Base-by-base conservation (phyloP, 73 alveolate species). In the Symbiodinium natans region DNA sequence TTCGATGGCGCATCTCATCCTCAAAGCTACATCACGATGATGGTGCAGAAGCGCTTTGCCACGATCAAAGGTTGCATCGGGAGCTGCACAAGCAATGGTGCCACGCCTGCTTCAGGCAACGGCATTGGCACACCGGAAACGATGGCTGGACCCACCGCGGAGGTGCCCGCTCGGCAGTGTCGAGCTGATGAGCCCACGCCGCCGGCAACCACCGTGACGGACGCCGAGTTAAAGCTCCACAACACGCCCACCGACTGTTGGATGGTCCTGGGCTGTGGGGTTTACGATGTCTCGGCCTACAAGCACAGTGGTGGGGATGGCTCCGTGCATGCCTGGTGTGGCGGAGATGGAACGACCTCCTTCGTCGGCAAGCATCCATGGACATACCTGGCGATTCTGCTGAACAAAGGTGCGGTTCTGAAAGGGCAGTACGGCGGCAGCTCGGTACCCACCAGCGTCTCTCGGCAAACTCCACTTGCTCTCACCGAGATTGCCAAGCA, bases 241-340 rank as follows among this genome's bases (percentile, higher is more conserved):
- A 89, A 25, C 77, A 89, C 54, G 13, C 54, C 96, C 23, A 41
- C 96, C 1, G 96, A 89, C 54, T 89, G 96, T 68, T 89, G 96
- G 96, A 63, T 68, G 96, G 96, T 71, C 25, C 42, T 89, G 13
- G 96, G 96, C 36, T 89, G 96, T 39, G 96, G 96, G 10, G 96
- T 89, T 15, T 89, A 89, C 75, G 96, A 89, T 52, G 71, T 89
- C 40, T 41, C 96, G 27, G 40, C 23, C 29, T 89, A 89, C 87
- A 68, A 39, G 52, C 96, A 89, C 88, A n/a, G 77, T n/a, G 96
- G 96, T 1, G 96, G 96, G 10, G 31, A 33, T 9, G 46, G 86
- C 41, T 77, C 36, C 33, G 94, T 89, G 38, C 86, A 63, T n/a
- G 71, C 96, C 10, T 68, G 87, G 96, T 89, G 96, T 19, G 96